Percentiles rank a stretch among this genome's conserved stretches.
Evolutionary conservation across 2,329 filamentous ascomycete species (phyloP).

Genomic region (Amesomyces nigricolor): DNA sequence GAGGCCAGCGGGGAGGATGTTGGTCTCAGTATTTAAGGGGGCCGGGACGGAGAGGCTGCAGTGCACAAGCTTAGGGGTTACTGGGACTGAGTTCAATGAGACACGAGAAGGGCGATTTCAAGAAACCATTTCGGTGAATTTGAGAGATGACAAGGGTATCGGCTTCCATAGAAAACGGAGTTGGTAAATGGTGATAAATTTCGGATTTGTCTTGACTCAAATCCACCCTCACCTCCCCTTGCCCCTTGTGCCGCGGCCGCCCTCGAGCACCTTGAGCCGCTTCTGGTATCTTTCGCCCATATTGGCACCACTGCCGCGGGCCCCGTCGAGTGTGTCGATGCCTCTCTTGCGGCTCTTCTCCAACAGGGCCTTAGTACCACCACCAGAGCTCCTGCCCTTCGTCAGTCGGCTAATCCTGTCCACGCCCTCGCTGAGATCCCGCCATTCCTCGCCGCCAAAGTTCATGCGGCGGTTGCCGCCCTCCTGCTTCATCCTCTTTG

Average conservation of each 20-base stretch:
- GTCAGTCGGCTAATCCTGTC: slow-evolving; percentile 84
- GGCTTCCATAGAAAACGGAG: neutral
- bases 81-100: neutral
- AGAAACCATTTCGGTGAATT: no score
- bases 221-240: slow-evolving; percentile 33
- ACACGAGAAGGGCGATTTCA: no score
- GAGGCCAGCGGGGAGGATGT: slow-evolving; percentile 7
- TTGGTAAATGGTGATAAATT: neutral
- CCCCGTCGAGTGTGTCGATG: slow-evolving; percentile 62
- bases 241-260: slow-evolving; percentile 40
- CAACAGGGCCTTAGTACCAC: slow-evolving; percentile 55
- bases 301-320: slow-evolving; percentile 56
- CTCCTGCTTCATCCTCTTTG: slow-evolving; percentile 54
- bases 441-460: slow-evolving; percentile 90
- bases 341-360: slow-evolving; percentile 84
- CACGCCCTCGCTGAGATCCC: slow-evolving; percentile 73
- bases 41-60: neutral
- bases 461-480: slow-evolving; percentile 54
- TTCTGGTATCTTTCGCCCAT: slow-evolving; percentile 74
- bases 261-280: slow-evolving; percentile 53
- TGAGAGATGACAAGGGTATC: no score
- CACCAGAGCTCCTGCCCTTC: slow-evolving; percentile 55
- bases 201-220: neutral
- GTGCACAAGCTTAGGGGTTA: neutral
- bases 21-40: slow-evolving; percentile 7